A percentile compares a stretch with the other conserved stretches of the same genome.
phyloP scores from a whole-genome alignment of 371 early-diverging fungal genomes.

The Thermomucor indicae-seudaticae region DNA sequence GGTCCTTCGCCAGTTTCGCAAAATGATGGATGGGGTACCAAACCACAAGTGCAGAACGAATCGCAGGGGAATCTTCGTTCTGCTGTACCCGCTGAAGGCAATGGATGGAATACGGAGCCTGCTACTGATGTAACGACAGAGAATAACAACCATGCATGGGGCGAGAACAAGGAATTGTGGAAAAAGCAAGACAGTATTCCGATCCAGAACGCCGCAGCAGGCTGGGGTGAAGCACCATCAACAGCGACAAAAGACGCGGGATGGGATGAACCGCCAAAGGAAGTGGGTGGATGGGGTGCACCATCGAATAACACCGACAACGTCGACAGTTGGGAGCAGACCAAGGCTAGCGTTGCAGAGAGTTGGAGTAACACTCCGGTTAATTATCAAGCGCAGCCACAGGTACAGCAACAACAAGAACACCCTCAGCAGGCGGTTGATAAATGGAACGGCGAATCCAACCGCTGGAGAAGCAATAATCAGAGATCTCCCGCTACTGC shows the following conservation, averaged over 20 bases:
- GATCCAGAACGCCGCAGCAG: background rate
- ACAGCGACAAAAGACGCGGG: too few species aligned
- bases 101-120: background rate
- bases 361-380: too few species aligned
- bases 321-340: conserved; percentile 4
- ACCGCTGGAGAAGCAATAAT: too few species aligned
- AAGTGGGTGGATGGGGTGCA: conserved; percentile 5
- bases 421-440: conserved; percentile 1
- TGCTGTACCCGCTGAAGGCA: too few species aligned
- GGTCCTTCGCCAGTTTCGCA: too few species aligned
- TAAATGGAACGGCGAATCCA: background rate
- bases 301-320: background rate
- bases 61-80: too few species aligned
- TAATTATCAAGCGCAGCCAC: background rate
- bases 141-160: background rate
- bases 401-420: background rate
- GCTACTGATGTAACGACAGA: too few species aligned
- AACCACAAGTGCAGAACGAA: too few species aligned
- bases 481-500: too few species aligned
- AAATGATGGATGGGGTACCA: too few species aligned
- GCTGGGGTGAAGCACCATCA: too few species aligned
- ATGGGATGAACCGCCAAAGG: too few species aligned
- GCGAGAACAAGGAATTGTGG: background rate
- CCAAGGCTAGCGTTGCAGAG: background rate
- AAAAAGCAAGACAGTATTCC: conserved; percentile 1